A percentile compares a stretch with the other conserved stretches of the same genome.
Conservation (phyloP, 768 basidiomycete species). For the Hortiboletus campestris region DNA sequence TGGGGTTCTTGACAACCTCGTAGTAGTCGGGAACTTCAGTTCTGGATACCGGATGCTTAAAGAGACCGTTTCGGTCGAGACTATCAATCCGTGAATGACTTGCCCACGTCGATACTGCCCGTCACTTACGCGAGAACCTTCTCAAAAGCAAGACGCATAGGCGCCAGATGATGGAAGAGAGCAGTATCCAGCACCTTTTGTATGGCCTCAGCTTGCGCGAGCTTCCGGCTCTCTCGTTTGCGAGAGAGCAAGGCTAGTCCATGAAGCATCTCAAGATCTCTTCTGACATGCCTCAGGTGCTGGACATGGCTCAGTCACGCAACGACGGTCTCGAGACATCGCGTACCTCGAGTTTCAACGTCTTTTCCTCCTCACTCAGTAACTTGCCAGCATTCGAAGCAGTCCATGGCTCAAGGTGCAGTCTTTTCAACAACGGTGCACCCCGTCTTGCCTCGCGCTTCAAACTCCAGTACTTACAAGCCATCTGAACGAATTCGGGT, state of each 20-base stretch:
- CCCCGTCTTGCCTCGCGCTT: constrained; percentile 92
- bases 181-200: constrained; percentile 60
- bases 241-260: constrained; percentile 63
- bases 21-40: constrained; percentile 88
- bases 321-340: neutral
- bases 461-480: constrained; percentile 95
- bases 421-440: constrained; percentile 86
- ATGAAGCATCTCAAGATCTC: constrained; percentile 74
- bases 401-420: constrained; percentile 98
- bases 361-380: constrained; percentile 80
- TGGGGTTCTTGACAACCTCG: constrained; percentile 79
- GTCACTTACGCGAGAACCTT: constrained; percentile 63
- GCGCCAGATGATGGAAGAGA: constrained; percentile 65
- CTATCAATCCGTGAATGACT: constrained; percentile 39
- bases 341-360: constrained; percentile 76
- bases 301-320: constrained; percentile 18
- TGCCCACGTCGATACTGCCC: neutral
- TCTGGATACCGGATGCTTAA: constrained; percentile 79
- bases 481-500: constrained; percentile 65
- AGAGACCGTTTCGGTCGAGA: constrained; percentile 69
- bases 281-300: constrained; percentile 61
- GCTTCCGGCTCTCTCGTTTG: constrained; percentile 82
- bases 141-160: constrained; percentile 64
- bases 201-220: constrained; percentile 62
- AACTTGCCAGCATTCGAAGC: constrained; percentile 61